Conservation (phyloP, 129 eudicot species). For the Saposhnikovia divaricata region DNA sequence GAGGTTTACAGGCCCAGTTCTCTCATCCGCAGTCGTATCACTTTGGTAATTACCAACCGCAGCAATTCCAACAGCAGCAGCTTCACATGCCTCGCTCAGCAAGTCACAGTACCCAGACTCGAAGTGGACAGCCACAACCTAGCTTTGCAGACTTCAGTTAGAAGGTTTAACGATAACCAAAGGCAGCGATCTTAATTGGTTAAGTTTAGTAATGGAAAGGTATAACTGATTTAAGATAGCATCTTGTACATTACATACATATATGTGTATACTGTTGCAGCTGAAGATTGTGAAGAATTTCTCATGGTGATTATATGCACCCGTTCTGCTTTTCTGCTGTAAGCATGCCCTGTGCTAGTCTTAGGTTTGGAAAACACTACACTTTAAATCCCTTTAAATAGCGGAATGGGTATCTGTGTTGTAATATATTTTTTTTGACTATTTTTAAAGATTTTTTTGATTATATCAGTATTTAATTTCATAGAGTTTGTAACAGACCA, state of each 20-base stretch:
- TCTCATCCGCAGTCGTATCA: slow-evolving; percentile 29
- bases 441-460: too few species aligned
- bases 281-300: background rate
- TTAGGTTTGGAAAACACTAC: background rate
- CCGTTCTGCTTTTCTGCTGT: background rate
- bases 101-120: slow-evolving; percentile 24
- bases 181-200: background rate
- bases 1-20: slow-evolving; percentile 42
- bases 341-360: background rate
- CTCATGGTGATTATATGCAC: background rate
- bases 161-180: slow-evolving; percentile 1
- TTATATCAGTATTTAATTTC: background rate
- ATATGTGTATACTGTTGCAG: slow-evolving; percentile 6
- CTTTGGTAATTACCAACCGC: slow-evolving; percentile 32
- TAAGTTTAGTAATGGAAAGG: background rate
- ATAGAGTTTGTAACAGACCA: background rate
- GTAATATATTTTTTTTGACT: background rate
- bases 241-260: slow-evolving; percentile 5
- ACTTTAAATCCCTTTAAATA: background rate
- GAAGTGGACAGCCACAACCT: slow-evolving; percentile 36
- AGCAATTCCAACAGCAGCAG: slow-evolving; percentile 42
- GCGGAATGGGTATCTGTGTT: background rate
- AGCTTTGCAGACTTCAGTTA: slow-evolving; percentile 56
- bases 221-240: slow-evolving; percentile 3
- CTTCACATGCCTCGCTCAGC: slow-evolving; percentile 33